Evolutionary conservation across 768 basidiomycete genomes (phyloP).

Genomic region (Collybiopsis luxurians): DNA sequence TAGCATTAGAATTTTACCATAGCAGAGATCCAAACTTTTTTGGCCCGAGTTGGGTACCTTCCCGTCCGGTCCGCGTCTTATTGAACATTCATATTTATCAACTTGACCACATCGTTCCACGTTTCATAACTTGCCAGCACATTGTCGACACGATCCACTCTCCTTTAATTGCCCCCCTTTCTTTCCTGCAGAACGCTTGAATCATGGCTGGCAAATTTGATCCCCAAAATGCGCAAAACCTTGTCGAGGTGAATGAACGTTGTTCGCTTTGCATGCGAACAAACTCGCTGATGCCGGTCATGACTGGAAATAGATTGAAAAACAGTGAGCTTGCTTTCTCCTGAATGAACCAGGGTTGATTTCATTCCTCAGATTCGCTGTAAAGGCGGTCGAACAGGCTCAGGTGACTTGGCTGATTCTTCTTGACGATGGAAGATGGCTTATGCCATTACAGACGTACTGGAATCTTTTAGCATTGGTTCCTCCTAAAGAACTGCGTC

Average conservation of each 20-base stretch:
- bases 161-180: constrained; percentile 2
- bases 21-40: too few relatives aligned
- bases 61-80: too few relatives aligned
- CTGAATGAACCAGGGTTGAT: neutral
- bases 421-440: neutral
- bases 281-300: neutral
- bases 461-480: constrained; percentile 91
- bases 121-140: neutral
- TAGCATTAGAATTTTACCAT: neutral
- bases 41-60: too few relatives aligned
- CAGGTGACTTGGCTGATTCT: constrained; percentile 51
- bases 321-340: constrained; percentile 60
- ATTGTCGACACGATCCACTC: neutral
- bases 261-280: neutral
- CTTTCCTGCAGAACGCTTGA: neutral
- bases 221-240: constrained; percentile 89
- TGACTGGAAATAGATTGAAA: constrained; percentile 73
- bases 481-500: constrained; percentile 66
- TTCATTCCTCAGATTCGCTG: constrained; percentile 62
- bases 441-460: constrained; percentile 66
- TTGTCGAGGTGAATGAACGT: constrained; percentile 65
- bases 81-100: neutral
- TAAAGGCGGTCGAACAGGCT: constrained; percentile 95
- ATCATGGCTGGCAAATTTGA: constrained; percentile 67
- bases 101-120: too few relatives aligned